Conservation (phyloP, 1,139 yeast genomes). For the Kurtzmaniella quercitrusa region DNA sequence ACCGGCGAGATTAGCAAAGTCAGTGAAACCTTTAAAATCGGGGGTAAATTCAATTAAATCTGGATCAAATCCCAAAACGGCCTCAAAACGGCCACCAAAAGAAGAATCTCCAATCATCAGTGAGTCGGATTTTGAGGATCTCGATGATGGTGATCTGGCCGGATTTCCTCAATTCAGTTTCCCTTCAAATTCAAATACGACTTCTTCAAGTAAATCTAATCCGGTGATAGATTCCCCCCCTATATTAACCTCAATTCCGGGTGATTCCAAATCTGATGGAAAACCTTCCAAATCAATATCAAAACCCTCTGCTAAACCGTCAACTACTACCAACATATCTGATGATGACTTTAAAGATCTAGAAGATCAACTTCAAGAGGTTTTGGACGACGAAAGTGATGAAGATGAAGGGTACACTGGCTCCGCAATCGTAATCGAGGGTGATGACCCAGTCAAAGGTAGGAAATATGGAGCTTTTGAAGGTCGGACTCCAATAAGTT, state of each 20-base stretch:
- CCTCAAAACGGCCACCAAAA: constrained; percentile 16
- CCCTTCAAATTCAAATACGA: too few relatives aligned
- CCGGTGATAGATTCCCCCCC: too few relatives aligned
- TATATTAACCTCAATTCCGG: neutral
- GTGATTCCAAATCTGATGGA: neutral
- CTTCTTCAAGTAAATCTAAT: too few relatives aligned
- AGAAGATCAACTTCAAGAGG: constrained; percentile 43
- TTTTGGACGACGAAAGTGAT: constrained; percentile 18
- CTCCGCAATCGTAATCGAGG: constrained; percentile 21
- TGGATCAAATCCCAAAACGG: constrained; percentile 3
- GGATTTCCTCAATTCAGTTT: constrained; percentile 12
- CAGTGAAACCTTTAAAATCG: too few relatives aligned
- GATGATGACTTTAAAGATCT: constrained; percentile 44
- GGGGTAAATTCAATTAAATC: too few relatives aligned
- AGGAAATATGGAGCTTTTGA: constrained; percentile 3
- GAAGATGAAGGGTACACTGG: constrained; percentile 27
- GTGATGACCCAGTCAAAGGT: constrained; percentile 11
- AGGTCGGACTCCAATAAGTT: constrained; percentile 32
- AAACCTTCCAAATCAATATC: neutral
- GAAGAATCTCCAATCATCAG: constrained; percentile 20
- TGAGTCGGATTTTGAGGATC: constrained; percentile 27
- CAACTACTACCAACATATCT: constrained; percentile 5
- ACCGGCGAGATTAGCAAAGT: too few relatives aligned
- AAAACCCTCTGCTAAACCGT: constrained; percentile 7
- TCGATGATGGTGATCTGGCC: constrained; percentile 13